Evolutionary conservation across 805 yeast genomes (phyloP).

Genomic region (Torulaspora delbrueckii): DNA sequence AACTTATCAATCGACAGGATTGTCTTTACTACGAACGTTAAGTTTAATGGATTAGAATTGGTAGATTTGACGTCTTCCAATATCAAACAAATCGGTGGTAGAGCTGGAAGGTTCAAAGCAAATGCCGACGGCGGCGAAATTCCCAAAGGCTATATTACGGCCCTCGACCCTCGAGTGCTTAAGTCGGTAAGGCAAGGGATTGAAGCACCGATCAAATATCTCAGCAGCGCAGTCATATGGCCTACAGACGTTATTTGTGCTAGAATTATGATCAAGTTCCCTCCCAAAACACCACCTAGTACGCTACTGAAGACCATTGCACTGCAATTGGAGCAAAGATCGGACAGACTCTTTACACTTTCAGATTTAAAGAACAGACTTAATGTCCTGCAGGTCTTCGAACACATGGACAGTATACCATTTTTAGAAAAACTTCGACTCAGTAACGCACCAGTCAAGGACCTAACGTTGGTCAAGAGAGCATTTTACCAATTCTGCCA

Average conservation of each 20-base stretch:
- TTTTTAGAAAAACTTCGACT: slow-evolving; percentile 55
- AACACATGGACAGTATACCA: slow-evolving; percentile 40
- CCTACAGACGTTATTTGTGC: slow-evolving; percentile 73
- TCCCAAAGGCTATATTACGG: slow-evolving; percentile 50
- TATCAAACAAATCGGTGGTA: slow-evolving; percentile 88
- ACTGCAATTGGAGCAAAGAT: slow-evolving; percentile 17
- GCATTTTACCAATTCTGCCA: slow-evolving; percentile 46
- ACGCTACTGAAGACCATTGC: slow-evolving; percentile 48
- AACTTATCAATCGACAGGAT: slow-evolving; percentile 79
- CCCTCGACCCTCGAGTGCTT: slow-evolving; percentile 44
- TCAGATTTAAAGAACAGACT: slow-evolving; percentile 33
- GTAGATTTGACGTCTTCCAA: slow-evolving; percentile 54
- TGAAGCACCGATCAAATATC: slow-evolving; percentile 45
- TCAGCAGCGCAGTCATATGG: slow-evolving; percentile 66
- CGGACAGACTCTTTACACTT: slow-evolving; percentile 24
- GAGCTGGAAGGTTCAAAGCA: slow-evolving; percentile 78
- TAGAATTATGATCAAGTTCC: slow-evolving; percentile 57
- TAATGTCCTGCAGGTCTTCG: slow-evolving; percentile 43
- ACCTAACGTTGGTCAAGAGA: slow-evolving; percentile 36
- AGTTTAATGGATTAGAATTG: slow-evolving; percentile 61
- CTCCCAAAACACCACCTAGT: slow-evolving; percentile 44
- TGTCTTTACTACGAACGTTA: slow-evolving; percentile 61
- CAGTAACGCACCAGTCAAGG: slow-evolving; percentile 58
- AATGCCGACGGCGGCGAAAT: slow-evolving; percentile 7
- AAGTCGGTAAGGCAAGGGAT: slow-evolving; percentile 44